Conservation (phyloP, 768 basidiomycete genomes). For the Amanita polypyramis region DNA sequence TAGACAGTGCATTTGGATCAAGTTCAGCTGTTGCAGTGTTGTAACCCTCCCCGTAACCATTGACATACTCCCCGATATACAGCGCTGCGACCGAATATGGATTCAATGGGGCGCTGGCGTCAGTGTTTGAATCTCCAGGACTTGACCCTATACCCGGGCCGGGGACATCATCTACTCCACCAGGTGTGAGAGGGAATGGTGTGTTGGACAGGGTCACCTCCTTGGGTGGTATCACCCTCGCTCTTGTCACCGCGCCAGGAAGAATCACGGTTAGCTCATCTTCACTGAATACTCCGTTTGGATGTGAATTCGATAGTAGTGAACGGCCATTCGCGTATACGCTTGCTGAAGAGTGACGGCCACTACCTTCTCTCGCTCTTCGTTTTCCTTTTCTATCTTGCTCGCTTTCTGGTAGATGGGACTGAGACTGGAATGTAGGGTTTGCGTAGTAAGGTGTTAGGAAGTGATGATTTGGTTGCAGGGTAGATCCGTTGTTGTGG, state of each 20-base stretch:
- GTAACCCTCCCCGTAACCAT: conserved; percentile 18
- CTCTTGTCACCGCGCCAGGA: conserved; percentile 2
- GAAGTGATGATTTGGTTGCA: neutral
- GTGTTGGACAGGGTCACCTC: conserved; percentile 4
- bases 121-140: neutral
- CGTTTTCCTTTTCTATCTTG: conserved; percentile 5
- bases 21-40: neutral
- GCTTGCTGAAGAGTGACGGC: conserved; percentile 6
- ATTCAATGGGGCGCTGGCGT: conserved; percentile 8
- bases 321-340: neutral
- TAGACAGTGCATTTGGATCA: neutral
- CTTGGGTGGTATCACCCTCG: conserved; percentile 4
- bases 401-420: neutral
- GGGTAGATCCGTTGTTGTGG: conserved; percentile 1
- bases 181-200: neutral
- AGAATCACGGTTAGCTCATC: conserved; percentile 5
- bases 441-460: conserved; percentile 2
- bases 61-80: conserved; percentile 16
- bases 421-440: neutral
- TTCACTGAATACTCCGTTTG: neutral
- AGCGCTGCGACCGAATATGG: conserved; percentile 16
- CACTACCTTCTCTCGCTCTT: neutral
- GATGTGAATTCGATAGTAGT: neutral
- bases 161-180: neutral
- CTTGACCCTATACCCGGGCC: neutral